Evolutionary conservation across 495 filamentous ascomycete genomes (phyloP), one percentile per base, ranked within the genome.

Genomic region (Mytilinidion resinicola): DNA sequence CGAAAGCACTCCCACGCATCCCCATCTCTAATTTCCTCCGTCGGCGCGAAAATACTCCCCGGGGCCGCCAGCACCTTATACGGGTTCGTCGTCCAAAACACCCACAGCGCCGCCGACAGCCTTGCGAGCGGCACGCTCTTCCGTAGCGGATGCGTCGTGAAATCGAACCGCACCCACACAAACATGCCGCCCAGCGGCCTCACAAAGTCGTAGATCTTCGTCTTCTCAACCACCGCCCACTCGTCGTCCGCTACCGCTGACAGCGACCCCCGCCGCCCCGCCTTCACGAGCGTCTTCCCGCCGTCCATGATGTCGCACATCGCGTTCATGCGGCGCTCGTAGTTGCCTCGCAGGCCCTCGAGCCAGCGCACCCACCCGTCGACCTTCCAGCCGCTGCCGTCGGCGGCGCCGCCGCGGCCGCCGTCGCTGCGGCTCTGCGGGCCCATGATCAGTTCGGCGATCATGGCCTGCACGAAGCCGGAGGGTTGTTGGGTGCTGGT

Each of bases 151-250:
- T 97, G 91, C 0, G 72, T 73, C 11, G 85, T 77, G 56, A 92
- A 81, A 44, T 80, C 69, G 20, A 93, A 63, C 17, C 80, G 75
- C 0, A 96, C 61, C 91, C 91, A 97, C 20, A 93, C 70, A 69
- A 96, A 96, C 91, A 96, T 96, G 61, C 92, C 92, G 14, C 84
- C 92, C n/a, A 84, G 80, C 1, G 91, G 92, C 78, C 84, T 86
- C 47, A 76, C 66, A 67, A 93, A 96, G 47, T 82, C 76, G 69
- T 82, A 89, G 64, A 96, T 82, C 36, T 77, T 74, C 0, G 79
- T 81, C 64, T 86, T 88, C 43, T 83, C 80, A 9, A 96, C 76
- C 44, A 89, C 77, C 43, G 76, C 74, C 74, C 81, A 85, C 67
- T 84, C 86, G 34, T 66, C 56, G n/a, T 83, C 66, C 19, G 71